A percentile compares a stretch with the other conserved stretches of the same genome.
Evolutionary conservation across 2,329 filamentous ascomycete species (phyloP).

Genomic region (Diaporthe aspalathi): DNA sequence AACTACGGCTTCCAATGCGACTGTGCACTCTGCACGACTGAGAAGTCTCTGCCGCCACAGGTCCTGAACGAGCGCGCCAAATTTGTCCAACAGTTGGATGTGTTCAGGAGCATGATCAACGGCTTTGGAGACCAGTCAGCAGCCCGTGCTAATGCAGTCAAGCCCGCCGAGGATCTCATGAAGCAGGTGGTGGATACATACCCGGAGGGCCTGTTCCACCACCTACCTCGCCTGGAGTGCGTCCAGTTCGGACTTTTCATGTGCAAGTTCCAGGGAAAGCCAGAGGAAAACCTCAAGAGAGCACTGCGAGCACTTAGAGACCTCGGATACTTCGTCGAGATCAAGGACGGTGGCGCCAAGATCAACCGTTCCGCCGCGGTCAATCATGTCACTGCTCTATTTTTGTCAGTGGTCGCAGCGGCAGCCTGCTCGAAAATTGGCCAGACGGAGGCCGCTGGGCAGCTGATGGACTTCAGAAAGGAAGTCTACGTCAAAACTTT

Average conservation of each 20-base stretch:
- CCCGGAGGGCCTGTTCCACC: neutral
- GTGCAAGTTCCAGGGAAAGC: neutral
- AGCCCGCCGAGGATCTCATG: neutral
- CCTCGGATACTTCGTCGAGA: neutral
- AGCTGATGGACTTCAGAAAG: neutral
- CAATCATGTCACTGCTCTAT: neutral
- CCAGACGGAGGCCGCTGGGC: neutral
- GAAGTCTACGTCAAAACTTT: neutral
- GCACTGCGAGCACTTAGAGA: neutral
- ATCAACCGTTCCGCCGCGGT: constrained; percentile 14
- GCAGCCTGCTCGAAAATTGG: neutral
- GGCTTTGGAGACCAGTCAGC: too few relatives aligned
- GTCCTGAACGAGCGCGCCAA: constrained; percentile 43
- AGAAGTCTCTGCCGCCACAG: constrained; percentile 41
- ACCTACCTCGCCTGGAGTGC: neutral
- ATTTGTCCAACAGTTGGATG: constrained; percentile 42
- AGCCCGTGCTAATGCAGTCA: neutral
- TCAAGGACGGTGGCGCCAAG: neutral
- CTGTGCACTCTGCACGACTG: constrained; percentile 52
- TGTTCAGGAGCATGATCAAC: neutral
- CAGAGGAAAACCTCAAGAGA: neutral
- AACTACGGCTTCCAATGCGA: constrained; percentile 51
- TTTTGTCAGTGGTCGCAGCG: constrained; percentile 1
- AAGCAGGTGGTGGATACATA: constrained; percentile 3
- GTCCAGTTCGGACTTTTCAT: neutral